Percentiles rank a stretch among this genome's conserved stretches.
Evolutionary conservation across 2,329 filamentous ascomycete species (phyloP).

Genomic region (Cytospora mali): DNA sequence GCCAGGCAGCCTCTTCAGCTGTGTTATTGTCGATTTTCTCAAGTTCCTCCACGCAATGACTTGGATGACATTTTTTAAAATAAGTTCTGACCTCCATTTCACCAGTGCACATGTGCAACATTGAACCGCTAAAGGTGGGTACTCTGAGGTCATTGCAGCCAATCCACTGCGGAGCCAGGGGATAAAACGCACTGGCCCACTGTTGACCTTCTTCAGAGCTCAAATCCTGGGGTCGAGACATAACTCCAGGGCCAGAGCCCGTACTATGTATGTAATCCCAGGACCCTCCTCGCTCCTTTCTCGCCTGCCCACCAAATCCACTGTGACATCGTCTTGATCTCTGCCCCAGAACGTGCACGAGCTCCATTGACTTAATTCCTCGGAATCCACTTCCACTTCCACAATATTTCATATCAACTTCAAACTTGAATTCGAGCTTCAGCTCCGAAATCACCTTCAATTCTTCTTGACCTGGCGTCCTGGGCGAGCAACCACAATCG

Average conservation of each 20-base stretch:
- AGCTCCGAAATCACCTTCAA: not conserved
- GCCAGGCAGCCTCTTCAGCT: no score
- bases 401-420: not conserved
- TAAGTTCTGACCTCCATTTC: no score
- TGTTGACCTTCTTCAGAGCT: not conserved
- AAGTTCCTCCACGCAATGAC: no score
- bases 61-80: no score
- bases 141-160: not conserved
- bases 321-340: not conserved
- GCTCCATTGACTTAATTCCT: not conserved
- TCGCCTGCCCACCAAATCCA: not conserved
- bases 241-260: not conserved
- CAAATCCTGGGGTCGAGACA: not conserved
- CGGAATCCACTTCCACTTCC: not conserved
- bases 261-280: not conserved
- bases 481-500: not conserved
- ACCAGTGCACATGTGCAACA: no score
- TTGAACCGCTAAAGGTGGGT: no score
- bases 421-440: not conserved
- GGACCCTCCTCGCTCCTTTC: not conserved
- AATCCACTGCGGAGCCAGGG: not conserved
- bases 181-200: not conserved
- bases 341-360: not conserved
- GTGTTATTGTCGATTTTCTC: no score
- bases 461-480: not conserved